These are phyloP conservation scores for Tillandsia fasciculata DNA, from an alignment of 176 grass and related monocot genomes.

Conservation along the genomic window DNA sequence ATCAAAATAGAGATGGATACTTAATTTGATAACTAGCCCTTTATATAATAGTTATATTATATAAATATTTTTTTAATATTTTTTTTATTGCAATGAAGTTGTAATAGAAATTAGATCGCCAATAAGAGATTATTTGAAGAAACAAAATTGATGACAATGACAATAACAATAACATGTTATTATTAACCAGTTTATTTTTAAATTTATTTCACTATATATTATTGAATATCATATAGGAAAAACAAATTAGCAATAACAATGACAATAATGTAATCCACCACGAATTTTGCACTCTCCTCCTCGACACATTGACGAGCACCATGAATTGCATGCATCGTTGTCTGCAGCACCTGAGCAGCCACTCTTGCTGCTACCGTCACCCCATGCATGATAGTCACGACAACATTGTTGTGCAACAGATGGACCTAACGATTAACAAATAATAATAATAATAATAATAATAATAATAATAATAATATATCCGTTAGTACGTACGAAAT, in stretches of 20 bases:
- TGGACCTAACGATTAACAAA: neutral
- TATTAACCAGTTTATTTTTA: no score
- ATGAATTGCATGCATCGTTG: neutral
- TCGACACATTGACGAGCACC: neutral
- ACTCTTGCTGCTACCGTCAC: neutral
- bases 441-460: neutral
- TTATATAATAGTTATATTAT: no score
- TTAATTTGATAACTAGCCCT: no score
- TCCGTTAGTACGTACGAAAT: neutral
- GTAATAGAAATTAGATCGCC: no score
- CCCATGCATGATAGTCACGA: neutral
- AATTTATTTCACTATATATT: no score
- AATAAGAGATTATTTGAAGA: no score
- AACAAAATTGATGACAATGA: no score
- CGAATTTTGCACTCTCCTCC: neutral
- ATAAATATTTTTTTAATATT: no score
- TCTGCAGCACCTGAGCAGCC: neutral
- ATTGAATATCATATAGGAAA: neutral
- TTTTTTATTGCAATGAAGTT: no score
- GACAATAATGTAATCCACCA: neutral
- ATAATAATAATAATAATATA: neutral
- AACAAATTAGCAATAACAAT: neutral
- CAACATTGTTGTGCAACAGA: neutral
- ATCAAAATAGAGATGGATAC: no score
- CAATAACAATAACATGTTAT: no score